Base-by-base conservation (phyloP, 768 basidiomycete species). In the Calvatia gigantea region DNA sequence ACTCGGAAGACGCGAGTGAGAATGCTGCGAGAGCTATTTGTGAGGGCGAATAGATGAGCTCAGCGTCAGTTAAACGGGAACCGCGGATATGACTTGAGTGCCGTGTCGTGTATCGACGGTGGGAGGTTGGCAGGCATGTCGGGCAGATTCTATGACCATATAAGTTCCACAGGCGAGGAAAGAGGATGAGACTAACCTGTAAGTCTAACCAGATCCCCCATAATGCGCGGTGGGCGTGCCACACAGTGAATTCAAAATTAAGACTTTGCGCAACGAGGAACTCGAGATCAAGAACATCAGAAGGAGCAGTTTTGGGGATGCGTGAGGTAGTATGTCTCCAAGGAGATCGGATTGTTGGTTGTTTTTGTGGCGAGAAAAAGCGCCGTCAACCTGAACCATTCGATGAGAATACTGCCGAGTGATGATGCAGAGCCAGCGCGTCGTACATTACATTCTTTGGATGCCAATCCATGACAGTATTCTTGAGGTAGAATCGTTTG, bases 401-500 rank as follows among this genome's bases (percentile, higher is more conserved):
- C 21, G 55, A 44, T 21, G 38, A 51, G 48, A 39, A 44, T 31
- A 49, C 56, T 19, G 43, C 19, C 12, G 25, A 6, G 17, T 32
- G 35, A 7, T 29, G 27, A 46, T 21, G 19, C 12, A 53, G 41
- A 31, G 49, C 45, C 12, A 21, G 29, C 31, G 49, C 32, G 35
- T 70, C 87, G 46, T 65, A 97, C 97, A 99, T 99, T 64, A 99
- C 92, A 65, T 92, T 94, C 72, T 95, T 96, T 0, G 97, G 97
- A 73, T 98, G 97, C 87, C 93, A 98, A 67, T 98, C 97, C 94
- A 98, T 98, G 51, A 94, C 93, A 2, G 95, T 98, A 66, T 98
- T 98, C 73, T 89, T 89, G 53, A 98, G 80, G 67, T 98, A 99
- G 71, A 99, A 99, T 3, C 97, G 81, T 69, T 98, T 98, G 62